Evolutionary conservation across 441 rosid genomes (phyloP), one percentile per base, ranked within the genome.

Genomic region (Metrosideros polymorpha): DNA sequence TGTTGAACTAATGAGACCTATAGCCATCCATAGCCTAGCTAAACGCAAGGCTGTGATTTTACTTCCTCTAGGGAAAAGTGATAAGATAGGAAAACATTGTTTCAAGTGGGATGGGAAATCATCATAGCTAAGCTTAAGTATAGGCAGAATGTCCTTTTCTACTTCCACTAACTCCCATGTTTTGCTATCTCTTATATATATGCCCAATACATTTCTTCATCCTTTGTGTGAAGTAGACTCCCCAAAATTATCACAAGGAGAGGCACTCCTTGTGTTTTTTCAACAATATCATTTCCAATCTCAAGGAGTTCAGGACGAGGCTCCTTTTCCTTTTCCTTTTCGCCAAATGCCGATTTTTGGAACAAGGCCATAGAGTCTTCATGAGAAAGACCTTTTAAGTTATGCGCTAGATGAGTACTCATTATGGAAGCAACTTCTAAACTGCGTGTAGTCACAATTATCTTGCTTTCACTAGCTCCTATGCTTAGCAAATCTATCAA

Each of bases 21-120:
- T 17, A 63, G 76, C 76, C 24, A 63, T 19, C 76, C 76, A 63
- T 30, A 4, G 43, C 42, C 76, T 63, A 17, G 2, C 32, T 63
- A 63, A 32, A 29, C 6, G 2, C 24, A 0, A 0, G 6, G 42
- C 24, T 3, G 12, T 0, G 12, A 61, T 30, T 61, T 15, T 0
- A 0, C 15, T 1, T 61, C 76, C 43, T 63, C 2, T 63, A 13
- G 76, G 43, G 7, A 63, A 18, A 63, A 63, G 19, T 18, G 43
- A 32, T 1, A 63, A 1, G 39, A 32, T 63, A 32, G 43, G 32
- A 63, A 63, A 63, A 9, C 76, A 63, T 9, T 5, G 14, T 32
- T 66, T 66, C 19, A 66, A 66, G 47, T 19, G 77, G 77, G 6
- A 9, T 0, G 45, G 47, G 19, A 66, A 35, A 19, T 66, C 4